phyloP scores from a whole-genome alignment of 768 basidiomycete species.

The Xerocomus spinulosus region DNA sequence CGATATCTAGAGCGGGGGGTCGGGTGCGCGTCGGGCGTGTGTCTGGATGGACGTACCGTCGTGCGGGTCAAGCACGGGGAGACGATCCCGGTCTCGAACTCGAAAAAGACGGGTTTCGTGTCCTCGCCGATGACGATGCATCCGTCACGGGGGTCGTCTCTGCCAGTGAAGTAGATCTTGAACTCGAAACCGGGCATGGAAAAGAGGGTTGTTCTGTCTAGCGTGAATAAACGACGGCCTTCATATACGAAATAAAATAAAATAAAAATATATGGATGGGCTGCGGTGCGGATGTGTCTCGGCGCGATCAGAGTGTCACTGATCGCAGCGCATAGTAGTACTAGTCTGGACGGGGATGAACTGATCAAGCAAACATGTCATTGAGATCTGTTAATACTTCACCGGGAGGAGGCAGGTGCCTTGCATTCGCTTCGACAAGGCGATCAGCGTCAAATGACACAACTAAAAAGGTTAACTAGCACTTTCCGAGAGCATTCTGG shows the following conservation, averaged over 20 bases:
- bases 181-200: conserved; percentile 39
- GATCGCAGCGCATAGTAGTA: conserved; percentile 42
- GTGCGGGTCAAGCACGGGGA: conserved; percentile 24
- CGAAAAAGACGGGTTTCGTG: conserved; percentile 54
- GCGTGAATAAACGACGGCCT: conserved; percentile 8
- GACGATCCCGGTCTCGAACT: conserved; percentile 52
- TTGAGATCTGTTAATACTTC: conserved; percentile 14
- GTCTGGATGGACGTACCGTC: conserved; percentile 22
- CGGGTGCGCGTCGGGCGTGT: not conserved
- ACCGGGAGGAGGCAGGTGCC: conserved; percentile 12
- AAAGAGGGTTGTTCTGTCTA: conserved; percentile 3
- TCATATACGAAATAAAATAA: conserved; percentile 25
- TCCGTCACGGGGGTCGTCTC: conserved; percentile 59
- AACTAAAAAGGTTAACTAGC: conserved; percentile 27
- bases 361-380: conserved; percentile 11
- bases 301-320: too few relatives aligned
- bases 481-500: conserved; percentile 19
- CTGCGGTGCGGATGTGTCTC: conserved; percentile 7
- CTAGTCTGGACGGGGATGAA: not conserved
- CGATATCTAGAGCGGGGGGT: conserved; percentile 24
- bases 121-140: conserved; percentile 67
- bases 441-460: conserved; percentile 20
- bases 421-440: conserved; percentile 14
- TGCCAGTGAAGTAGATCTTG: conserved; percentile 65
- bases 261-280: not conserved